A percentile compares a stretch with the other conserved stretches of the same genome.
These are phyloP conservation scores for Fusarium cyanostomum DNA, from an alignment of 2,329 filamentous ascomycete genomes.

Conservation along the genomic window DNA sequence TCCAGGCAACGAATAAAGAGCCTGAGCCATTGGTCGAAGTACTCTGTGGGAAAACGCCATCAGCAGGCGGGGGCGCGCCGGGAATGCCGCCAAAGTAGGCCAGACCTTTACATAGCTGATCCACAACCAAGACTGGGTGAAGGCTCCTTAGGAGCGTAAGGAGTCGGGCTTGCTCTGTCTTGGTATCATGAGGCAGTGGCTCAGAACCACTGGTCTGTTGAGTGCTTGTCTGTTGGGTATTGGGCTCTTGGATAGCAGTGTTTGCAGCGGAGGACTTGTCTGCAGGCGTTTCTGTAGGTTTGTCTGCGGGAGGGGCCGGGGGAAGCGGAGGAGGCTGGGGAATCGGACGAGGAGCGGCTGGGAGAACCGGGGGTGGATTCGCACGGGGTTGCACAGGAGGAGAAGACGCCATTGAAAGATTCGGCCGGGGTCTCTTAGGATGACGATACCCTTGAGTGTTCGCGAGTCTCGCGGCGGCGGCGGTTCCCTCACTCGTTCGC, in stretches of 20 bases:
- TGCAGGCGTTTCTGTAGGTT: background rate
- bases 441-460: conserved; percentile 64
- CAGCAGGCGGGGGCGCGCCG: conserved; percentile 61
- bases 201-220: conserved; percentile 22
- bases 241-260: background rate
- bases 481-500: conserved; percentile 69
- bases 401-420: conserved; percentile 33
- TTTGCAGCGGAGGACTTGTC: background rate
- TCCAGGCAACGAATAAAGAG: conserved; percentile 67
- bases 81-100: conserved; percentile 71
- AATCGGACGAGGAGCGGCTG: conserved; percentile 1
- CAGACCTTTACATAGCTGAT: conserved; percentile 70
- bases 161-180: conserved; percentile 67
- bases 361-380: conserved; percentile 1
- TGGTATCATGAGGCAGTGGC: conserved; percentile 57
- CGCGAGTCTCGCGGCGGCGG: conserved; percentile 65
- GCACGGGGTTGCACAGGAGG: conserved; percentile 1
- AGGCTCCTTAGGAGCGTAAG: conserved; percentile 65
- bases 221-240: conserved; percentile 7
- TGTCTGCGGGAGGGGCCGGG: background rate
- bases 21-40: conserved; percentile 66
- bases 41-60: conserved; percentile 65
- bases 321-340: conserved; percentile 3
- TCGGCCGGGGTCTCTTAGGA: conserved; percentile 55
- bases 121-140: conserved; percentile 65